phyloP scores from a whole-genome alignment of 2,329 filamentous ascomycete species.

The Penicillium corylophilum region DNA sequence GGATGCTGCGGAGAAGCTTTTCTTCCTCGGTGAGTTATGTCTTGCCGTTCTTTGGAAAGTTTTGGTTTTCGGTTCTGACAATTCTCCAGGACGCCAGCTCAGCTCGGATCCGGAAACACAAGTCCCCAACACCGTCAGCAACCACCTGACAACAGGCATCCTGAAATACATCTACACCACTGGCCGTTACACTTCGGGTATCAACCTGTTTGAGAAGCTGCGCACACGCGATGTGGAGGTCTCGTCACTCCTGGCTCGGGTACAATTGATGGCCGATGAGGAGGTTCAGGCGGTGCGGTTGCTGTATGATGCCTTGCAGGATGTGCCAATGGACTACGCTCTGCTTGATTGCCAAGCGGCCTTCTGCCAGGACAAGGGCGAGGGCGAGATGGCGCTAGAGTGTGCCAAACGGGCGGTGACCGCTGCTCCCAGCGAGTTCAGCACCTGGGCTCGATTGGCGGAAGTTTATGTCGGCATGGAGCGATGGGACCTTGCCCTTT shows the following conservation, averaged over 20 bases:
- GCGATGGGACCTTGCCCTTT: conserved; percentile 92
- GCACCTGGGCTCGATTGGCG: conserved; percentile 90
- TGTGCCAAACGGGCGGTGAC: conserved; percentile 94
- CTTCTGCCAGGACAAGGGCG: conserved; percentile 85
- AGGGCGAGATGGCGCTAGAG: conserved; percentile 81
- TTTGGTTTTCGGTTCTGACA: conserved; percentile 17
- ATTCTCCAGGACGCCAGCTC: conserved; percentile 74
- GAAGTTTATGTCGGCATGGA: conserved; percentile 93
- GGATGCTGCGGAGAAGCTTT: conserved; percentile 88
- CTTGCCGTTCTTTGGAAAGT: not conserved
- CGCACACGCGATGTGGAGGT: conserved; percentile 88
- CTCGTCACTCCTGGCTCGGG: conserved; percentile 84
- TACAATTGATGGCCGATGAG: conserved; percentile 91
- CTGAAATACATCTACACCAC: conserved; percentile 95
- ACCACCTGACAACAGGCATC: conserved; percentile 90
- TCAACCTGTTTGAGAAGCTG: conserved; percentile 97
- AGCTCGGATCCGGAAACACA: conserved; percentile 97
- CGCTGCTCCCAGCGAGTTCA: conserved; percentile 93
- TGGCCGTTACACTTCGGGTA: conserved; percentile 88
- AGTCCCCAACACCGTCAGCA: conserved; percentile 93
- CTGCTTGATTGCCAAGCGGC: conserved; percentile 92
- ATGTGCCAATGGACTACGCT: conserved; percentile 96
- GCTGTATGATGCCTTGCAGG: conserved; percentile 81
- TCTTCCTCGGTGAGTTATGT: conserved; percentile 71
- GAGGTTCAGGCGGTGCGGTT: conserved; percentile 93